Base-by-base conservation (phyloP, 2,329 filamentous ascomycete species). In the Calonectria pteridis region DNA sequence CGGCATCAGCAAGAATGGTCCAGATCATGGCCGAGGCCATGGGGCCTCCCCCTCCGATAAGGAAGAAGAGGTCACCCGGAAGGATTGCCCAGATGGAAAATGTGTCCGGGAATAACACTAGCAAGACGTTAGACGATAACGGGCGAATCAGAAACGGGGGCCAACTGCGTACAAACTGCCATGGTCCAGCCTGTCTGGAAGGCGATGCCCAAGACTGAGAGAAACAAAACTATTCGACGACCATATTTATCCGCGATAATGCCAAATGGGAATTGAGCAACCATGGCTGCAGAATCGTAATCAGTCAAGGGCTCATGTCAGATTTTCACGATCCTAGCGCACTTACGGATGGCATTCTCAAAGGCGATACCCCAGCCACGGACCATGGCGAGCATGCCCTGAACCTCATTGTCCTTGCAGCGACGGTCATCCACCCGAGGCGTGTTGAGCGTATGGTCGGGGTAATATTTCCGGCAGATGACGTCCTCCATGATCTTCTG, bases 401-500 rank as follows among this genome's bases (percentile, higher is more conserved):
- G 89, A 0, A 92, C 88, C 3, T 83, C 80, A 0, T 83, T 79
- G 4, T 81, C 79, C 77, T 91, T 91, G 82, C 90, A 91, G 7
- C 84, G 82, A 55, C 83, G 78, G 70, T 90, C 88, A 2, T 81
- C 66, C 78, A 81, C 73, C 4, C 66, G 78, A 55, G 73, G 67
- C 58, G 75, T 77, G 37, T 76, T 76, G 0, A 85, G 80, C 29
- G 83, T 77, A 55, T 85, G 81, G 2, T 85, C 82, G 6, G 87
- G 86, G 75, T 87, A 88, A 73, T 87, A 84, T 20, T 84, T 78
- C 29, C 87, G 86, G 80, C 90, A 92, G 55, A 90, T 86, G 58
- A 91, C 86, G 66, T 86, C 84, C 78, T 92, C 90, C 75, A 89
- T 85, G 65, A 91, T 85, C 67, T 88, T 86, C 64, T 86, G 88